Base-by-base conservation (phyloP, 2,329 filamentous ascomycete genomes). In the Cytospora mali region DNA sequence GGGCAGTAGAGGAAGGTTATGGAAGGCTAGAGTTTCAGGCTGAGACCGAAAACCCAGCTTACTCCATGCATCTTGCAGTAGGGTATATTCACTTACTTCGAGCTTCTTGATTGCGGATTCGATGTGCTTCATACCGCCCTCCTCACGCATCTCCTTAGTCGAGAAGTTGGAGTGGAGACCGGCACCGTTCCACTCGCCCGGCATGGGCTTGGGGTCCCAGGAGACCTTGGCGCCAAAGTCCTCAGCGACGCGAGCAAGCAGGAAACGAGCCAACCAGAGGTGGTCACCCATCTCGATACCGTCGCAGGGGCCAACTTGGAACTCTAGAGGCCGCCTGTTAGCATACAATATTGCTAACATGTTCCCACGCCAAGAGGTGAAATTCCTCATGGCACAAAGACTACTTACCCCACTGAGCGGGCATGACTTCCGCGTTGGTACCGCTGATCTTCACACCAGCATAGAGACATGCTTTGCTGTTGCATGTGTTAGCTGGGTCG, bases 391-490 rank as follows among this genome's bases (percentile, higher is more conserved):
- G n/a, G n/a, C n/a, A n/a, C n/a, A n/a, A n/a, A n/a, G n/a, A n/a
- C n/a, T n/a, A n/a, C n/a, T n/a, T n/a, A n/a, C n/a, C n/a, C 94
- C 94, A 98, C 80, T 97, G 94, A 65, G 91, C 93, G 68, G 89
- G 91, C 91, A 97, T 96, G 74, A 99, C 95, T 85, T 99, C 95
- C 69, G 95, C 95, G 79, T 99, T 99, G 82, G 95, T 98, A 74
- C 95, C 95, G 28, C 93, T 97, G 79, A 99, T 98, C 77, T 93
- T 88, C 80, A 99, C 85, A 65, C 90, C 89, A 65, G 94, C 87
- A 77, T 92, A 97, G 78, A 98, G n/a, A n/a, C n/a, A n/a, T n/a
- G n/a, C n/a, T n/a, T n/a, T n/a, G n/a, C n/a, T 76, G 84, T 85
- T 53, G 27, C 49, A 42, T 18, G 57, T 46, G 71, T 79, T 77